phyloP scores from a whole-genome alignment of 352 stramenopile species.

The Pythium aphanidermatum region DNA sequence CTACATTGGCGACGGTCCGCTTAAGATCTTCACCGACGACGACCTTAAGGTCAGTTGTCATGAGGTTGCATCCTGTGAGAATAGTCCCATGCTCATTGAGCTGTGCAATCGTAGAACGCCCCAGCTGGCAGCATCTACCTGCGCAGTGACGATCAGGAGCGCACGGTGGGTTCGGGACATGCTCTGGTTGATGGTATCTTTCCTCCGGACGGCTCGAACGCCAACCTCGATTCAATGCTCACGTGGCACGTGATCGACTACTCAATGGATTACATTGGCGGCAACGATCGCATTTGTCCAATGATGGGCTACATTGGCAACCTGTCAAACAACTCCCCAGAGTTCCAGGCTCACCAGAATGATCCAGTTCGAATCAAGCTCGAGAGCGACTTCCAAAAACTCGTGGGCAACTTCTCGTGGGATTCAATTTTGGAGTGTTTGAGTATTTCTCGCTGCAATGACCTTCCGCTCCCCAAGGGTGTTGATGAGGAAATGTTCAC shows the following conservation, averaged over 20 bases:
- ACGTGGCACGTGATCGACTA: conserved; percentile 74
- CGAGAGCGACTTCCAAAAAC: conserved; percentile 46
- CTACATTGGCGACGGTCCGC: conserved; percentile 62
- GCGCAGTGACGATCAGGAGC: conserved; percentile 82
- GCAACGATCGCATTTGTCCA: conserved; percentile 73
- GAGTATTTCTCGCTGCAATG: conserved; percentile 76
- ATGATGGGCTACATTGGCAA: conserved; percentile 69
- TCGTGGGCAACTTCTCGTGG: conserved; percentile 81
- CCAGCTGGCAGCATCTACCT: conserved; percentile 50
- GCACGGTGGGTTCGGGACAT: conserved; percentile 78
- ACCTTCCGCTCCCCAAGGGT: conserved; percentile 49
- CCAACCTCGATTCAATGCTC: conserved; percentile 54
- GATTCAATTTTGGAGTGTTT: conserved; percentile 73
- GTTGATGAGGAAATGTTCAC: conserved; percentile 71
- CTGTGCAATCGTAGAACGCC: not conserved
- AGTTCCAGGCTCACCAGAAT: conserved; percentile 47
- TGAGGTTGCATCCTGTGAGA: no score
- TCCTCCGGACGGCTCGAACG: conserved; percentile 42
- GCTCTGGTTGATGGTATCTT: conserved; percentile 76
- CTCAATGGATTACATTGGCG: conserved; percentile 72
- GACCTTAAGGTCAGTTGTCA: conserved; percentile 63
- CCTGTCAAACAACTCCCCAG: conserved; percentile 43
- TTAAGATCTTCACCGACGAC: conserved; percentile 62
- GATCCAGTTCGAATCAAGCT: conserved; percentile 39
- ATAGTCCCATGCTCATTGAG: no score